Percentiles rank a stretch among this genome's conserved stretches.
phyloP scores from a whole-genome alignment of 2,329 filamentous ascomycete species.

The Apiospora kogelbergensis region DNA sequence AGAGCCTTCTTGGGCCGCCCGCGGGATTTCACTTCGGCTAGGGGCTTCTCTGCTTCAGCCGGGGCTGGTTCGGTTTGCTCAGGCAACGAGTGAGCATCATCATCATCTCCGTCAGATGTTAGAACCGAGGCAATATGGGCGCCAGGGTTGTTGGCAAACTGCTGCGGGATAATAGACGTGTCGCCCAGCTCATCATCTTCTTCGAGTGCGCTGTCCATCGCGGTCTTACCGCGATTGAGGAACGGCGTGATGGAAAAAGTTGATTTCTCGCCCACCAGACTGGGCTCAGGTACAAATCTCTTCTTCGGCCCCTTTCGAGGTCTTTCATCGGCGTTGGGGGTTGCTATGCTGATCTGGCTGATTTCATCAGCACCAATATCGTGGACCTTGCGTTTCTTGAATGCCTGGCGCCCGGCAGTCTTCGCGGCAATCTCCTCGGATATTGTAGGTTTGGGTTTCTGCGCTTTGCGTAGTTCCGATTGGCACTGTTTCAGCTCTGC shows the following conservation, averaged over 20 bases:
- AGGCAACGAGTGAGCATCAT: conserved; percentile 13
- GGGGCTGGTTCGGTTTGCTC: conserved; percentile 22
- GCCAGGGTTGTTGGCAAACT: conserved; percentile 16
- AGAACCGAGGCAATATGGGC: conserved; percentile 11
- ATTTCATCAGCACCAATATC: conserved; percentile 47
- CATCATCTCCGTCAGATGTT: conserved; percentile 15
- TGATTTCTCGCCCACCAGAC: conserved; percentile 78
- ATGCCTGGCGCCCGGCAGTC: conserved; percentile 34
- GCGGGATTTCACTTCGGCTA: conserved; percentile 38
- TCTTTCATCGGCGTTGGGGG: conserved; percentile 33
- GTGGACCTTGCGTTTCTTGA: conserved; percentile 46
- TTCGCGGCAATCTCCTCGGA: conserved; percentile 32
- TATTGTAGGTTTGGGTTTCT: conserved; percentile 37
- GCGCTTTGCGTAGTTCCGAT: conserved; percentile 42
- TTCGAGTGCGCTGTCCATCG: conserved; percentile 44
- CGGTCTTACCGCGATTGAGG: conserved; percentile 69
- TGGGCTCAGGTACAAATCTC: conserved; percentile 47
- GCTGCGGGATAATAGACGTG: conserved; percentile 21
- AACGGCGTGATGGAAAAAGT: conserved; percentile 94
- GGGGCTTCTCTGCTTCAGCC: conserved; percentile 23
- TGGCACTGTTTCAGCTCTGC: conserved; percentile 68
- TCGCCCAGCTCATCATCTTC: conserved; percentile 28
- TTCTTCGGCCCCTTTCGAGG: conserved; percentile 50
- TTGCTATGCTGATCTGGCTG: conserved; percentile 46
- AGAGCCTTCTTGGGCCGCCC: conserved; percentile 49